Base-by-base conservation (phyloP, 2,329 filamentous ascomycete species). In the Hypoxylon sp. region DNA sequence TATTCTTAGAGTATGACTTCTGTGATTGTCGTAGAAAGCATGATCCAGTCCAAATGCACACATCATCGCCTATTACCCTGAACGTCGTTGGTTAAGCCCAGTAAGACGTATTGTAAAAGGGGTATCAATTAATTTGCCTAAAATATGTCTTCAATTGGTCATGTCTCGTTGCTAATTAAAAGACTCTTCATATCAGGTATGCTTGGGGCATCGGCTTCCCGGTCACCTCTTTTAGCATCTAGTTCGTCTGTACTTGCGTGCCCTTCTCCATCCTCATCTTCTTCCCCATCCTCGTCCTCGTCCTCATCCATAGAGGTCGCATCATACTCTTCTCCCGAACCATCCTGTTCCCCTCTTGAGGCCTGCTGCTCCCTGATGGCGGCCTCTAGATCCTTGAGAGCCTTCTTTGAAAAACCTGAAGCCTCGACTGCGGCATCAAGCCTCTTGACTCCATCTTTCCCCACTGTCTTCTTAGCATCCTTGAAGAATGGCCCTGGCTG, bases 391-490 rank as follows among this genome's bases (percentile, higher is more conserved):
- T 99, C 96, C 80, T 96, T 97, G 14, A 94, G 89, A 92, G 98
- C 97, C 83, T 97, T 98, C 84, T 92, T 97, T 20, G 94, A 97
- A 80, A 99, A 98, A 0, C 96, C 96, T 1, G 94, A 97, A 0
- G 96, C 96, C 77, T 97, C 92, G 1, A 97, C 94, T 33, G 93
- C 89, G 14, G 97, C 90, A 80, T 99, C 97, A 14, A 99, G 81
- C 72, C 96, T 87, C 69, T 84, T 89, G 0, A 84, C 85, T 11
- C 89, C 89, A 61, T 90, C 89, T 77, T 88, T 87, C 11, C 88
- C 88, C 57, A 94, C 83, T 0, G 85, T 86, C 80, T 95, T 96
- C 77, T 91, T 92, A 22, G 94, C 93, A 69, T 97, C 92, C 55
- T 89, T 89, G 81, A 94, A 98, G 79, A 92, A 93, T 0, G 96